These are phyloP conservation scores for Annulohypoxylon stygium DNA, from an alignment of 495 filamentous ascomycete genomes.

Conservation along the genomic window DNA sequence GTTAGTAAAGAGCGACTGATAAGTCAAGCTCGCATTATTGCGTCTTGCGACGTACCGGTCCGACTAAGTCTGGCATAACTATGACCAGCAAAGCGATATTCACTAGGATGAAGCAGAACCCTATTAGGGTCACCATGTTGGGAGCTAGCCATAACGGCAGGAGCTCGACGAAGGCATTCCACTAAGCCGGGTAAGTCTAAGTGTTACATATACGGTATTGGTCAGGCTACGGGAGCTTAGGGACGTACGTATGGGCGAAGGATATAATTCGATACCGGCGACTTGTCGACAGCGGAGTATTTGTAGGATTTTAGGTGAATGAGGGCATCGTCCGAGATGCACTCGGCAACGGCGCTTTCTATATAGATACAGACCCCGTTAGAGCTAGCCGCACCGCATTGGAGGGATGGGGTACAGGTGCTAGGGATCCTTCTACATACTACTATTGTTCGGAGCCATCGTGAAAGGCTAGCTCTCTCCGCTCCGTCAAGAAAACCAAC, in stretches of 20 bases:
- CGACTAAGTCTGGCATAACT: slow-evolving; percentile 90
- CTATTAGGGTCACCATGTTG: slow-evolving; percentile 96
- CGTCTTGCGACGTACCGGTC: slow-evolving; percentile 73
- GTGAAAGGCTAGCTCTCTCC: slow-evolving; percentile 19
- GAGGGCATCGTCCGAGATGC: slow-evolving; percentile 70
- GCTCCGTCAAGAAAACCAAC: slow-evolving; percentile 1
- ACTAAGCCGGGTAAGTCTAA: slow-evolving; percentile 66
- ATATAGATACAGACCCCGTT: slow-evolving; percentile 29
- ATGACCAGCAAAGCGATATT: slow-evolving; percentile 86
- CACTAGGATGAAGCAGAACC: slow-evolving; percentile 91
- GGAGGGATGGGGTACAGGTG: not conserved
- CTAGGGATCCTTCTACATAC: slow-evolving; percentile 46
- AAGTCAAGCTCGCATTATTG: slow-evolving; percentile 8
- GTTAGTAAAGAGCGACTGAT: slow-evolving; percentile 27
- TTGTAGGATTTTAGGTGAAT: slow-evolving; percentile 94
- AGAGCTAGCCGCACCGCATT: slow-evolving; percentile 37
- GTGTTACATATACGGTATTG: slow-evolving; percentile 37
- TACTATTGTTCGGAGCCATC: slow-evolving; percentile 63
- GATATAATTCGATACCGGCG: slow-evolving; percentile 92
- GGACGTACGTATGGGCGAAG: slow-evolving; percentile 89
- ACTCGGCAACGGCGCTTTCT: slow-evolving; percentile 68
- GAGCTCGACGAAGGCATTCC: slow-evolving; percentile 95
- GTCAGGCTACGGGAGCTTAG: slow-evolving; percentile 21
- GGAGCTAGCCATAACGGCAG: slow-evolving; percentile 96
- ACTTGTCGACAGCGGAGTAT: slow-evolving; percentile 97